Evolutionary conservation across 2,329 filamentous ascomycete species (phyloP), one percentile per base, ranked within the genome.

Genomic region (Aspergillus sp.): DNA sequence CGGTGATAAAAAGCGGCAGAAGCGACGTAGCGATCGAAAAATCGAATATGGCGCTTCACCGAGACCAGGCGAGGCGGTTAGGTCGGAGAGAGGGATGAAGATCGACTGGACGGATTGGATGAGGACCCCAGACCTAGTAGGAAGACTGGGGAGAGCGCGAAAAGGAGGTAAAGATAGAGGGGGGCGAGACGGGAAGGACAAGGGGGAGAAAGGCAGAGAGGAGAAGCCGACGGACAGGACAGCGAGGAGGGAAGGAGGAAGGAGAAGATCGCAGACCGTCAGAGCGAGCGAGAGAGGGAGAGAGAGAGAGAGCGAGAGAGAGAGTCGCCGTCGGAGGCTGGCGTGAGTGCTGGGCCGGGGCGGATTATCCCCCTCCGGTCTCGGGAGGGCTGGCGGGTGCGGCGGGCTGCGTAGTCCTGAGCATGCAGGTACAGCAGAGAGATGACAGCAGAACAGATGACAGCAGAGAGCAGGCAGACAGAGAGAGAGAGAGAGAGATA

Each of bases 401-500:
- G 10, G 8, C 4, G 17, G 28, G 11, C 15, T 15, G 4, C 6
- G 8, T 24, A 8, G 8, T 24, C n/a, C n/a, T n/a, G 22, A 8
- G n/a, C 24, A 13, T n/a, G 24, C n/a, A 26, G 14, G 32, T 10
- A 29, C 38, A 26, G 28, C 24, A 8, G 26, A 31, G 15, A 26
- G 28, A 29, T n/a, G n/a, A n/a, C n/a, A n/a, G n/a, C n/a, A n/a
- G n/a, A n/a, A n/a, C n/a, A n/a, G n/a, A n/a, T n/a, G n/a, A n/a
- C n/a, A n/a, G n/a, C n/a, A n/a, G n/a, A n/a, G n/a, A n/a, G n/a
- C n/a, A n/a, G n/a, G n/a, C n/a, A n/a, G n/a, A n/a, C n/a, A n/a
- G n/a, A 37, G 41, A 36, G 39, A 43, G 39, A 37, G 24, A 34
- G 27, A 33, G 36, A 38, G 31, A 36, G 41, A 42, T 38, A 38